Base-by-base conservation (phyloP, 306 rosid species). In the Cucumis cinereus region DNA sequence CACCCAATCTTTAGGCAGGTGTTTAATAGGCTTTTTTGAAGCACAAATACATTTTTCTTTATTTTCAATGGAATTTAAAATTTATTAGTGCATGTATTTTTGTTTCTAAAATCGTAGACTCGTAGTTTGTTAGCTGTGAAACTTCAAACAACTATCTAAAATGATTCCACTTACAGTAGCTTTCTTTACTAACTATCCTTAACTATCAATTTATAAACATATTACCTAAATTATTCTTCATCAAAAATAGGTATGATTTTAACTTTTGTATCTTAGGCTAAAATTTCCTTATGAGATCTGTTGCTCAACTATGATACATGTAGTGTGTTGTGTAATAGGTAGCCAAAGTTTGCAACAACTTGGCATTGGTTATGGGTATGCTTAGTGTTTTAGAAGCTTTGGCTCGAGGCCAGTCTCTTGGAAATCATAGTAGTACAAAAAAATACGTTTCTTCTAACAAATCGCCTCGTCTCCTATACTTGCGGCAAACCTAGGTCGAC, bases 301-400 rank as follows among this genome's bases (percentile, higher is more conserved):
- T 49, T 58, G 77, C 57, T 7, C 7, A 68, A 45, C 20, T 23
- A 15, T 70, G 13, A 74, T 43, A 73, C n/a, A 64, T 28, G 66
- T 50, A 63, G 33, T 15, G 5, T 76, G 75, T 23, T 83, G 58
- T 66, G 72, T 85, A 28, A 73, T 81, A 93, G 98, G 97, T 96
- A 9, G 98, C 98, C 59, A 94, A 94, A 80, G 80, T 94, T 59
- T 94, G 98, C 84, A 94, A 94, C 76, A 94, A 94, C 84, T 80
- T 94, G 88, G 93, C 98, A 77, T 30, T 94, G 91, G 93, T 93
- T 81, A 89, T 94, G 77, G 91, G 98, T 66, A 94, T 94, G 97
- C 86, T 94, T 78, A 97, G 98, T 78, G 77, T 94, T 74, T 94
- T 97, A 80, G 97, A 94, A 82, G 97, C 98, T 76, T 90, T 94